These are phyloP conservation scores for Aspergillus mulundensis DNA, from an alignment of 495 filamentous ascomycete genomes.

Conservation along the genomic window DNA sequence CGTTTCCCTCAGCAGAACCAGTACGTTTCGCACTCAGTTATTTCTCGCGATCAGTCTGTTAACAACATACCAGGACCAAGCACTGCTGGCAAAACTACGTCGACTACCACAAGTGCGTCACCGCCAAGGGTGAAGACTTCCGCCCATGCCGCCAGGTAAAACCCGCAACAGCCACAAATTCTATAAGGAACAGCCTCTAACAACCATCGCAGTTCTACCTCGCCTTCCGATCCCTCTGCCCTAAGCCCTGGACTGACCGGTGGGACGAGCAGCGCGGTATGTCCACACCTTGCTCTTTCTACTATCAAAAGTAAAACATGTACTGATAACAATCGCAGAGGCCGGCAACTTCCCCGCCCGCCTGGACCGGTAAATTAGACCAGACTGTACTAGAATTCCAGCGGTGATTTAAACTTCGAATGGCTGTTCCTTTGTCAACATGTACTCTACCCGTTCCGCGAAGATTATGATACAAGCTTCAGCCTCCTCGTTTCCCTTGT, in stretches of 20 bases:
- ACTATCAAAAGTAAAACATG: not conserved
- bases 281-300: constrained; percentile 24
- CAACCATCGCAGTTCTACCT: constrained; percentile 70
- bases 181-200: constrained; percentile 1
- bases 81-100: constrained; percentile 99
- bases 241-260: constrained; percentile 86
- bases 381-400: constrained; percentile 6
- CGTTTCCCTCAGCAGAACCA: constrained; percentile 99
- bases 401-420: constrained; percentile 25
- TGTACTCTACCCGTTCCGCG: constrained; percentile 43
- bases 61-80: constrained; percentile 53
- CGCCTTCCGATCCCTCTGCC: constrained; percentile 95
- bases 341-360: constrained; percentile 82
- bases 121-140: constrained; percentile 98
- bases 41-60: not conserved
- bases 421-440: constrained; percentile 37
- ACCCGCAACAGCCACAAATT: not conserved
- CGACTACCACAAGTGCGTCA: constrained; percentile 99
- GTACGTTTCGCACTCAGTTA: constrained; percentile 33
- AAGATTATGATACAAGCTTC: constrained; percentile 27
- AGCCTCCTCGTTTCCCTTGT: constrained; percentile 10
- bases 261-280: constrained; percentile 98
- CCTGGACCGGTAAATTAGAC: constrained; percentile 39
- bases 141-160: constrained; percentile 91
- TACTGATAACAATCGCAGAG: constrained; percentile 49